These are phyloP conservation scores for Trichoderma sp. DNA, from an alignment of 2,329 filamentous ascomycete species.

Conservation along the genomic window DNA sequence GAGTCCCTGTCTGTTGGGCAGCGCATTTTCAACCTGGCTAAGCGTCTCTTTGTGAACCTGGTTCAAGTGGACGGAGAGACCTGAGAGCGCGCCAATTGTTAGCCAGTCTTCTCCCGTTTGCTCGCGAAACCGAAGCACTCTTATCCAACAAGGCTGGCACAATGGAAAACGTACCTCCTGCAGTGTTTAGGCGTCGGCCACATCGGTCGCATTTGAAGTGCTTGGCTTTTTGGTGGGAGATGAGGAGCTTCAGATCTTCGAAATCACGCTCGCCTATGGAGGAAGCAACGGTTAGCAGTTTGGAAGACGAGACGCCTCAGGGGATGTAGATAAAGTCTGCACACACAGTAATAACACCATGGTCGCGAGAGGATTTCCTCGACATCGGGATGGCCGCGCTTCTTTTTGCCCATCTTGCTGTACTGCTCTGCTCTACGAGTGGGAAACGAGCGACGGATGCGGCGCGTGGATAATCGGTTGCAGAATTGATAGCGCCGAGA, in stretches of 20 bases:
- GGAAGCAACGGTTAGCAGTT: conserved; percentile 27
- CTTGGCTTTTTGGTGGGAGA: conserved; percentile 98
- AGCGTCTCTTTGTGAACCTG: conserved; percentile 97
- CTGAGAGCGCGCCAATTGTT: conserved; percentile 44
- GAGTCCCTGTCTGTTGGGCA: conserved; percentile 79
- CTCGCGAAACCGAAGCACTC: not conserved
- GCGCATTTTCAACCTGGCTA: conserved; percentile 83
- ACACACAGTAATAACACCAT: conserved; percentile 94
- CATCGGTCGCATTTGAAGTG: conserved; percentile 98
- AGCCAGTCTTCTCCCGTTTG: not conserved
- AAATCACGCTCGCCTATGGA: conserved; percentile 82
- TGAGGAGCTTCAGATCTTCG: conserved; percentile 93
- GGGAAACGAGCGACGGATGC: not conserved
- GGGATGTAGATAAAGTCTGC: not conserved
- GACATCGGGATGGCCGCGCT: conserved; percentile 78
- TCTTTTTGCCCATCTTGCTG: conserved; percentile 77
- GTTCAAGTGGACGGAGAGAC: conserved; percentile 94
- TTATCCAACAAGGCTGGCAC: not conserved
- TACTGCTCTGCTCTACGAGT: not conserved
- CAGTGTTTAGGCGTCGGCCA: conserved; percentile 83
- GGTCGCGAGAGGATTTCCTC: conserved; percentile 84
- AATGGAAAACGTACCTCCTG: conserved; percentile 66
- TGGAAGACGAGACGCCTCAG: not conserved
- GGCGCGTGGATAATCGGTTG: not conserved
- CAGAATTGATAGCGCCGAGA: no score